These are phyloP conservation scores for Basipetospora sp. DNA, from an alignment of 2,329 filamentous ascomycete species.

Conservation along the genomic window DNA sequence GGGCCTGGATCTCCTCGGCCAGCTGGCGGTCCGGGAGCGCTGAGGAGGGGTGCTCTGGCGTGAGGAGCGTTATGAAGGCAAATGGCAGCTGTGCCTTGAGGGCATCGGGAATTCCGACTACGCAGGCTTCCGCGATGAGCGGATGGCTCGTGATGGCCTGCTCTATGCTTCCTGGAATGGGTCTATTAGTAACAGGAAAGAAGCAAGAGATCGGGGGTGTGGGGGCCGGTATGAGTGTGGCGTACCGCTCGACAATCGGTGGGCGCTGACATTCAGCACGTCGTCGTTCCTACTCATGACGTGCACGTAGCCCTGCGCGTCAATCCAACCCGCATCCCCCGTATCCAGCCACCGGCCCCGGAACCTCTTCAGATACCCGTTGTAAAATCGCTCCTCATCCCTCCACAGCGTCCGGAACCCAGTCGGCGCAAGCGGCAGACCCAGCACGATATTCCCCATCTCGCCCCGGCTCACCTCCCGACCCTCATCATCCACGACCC, in stretches of 20 bases:
- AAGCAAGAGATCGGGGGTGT: background rate
- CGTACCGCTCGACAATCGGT: conserved; percentile 73
- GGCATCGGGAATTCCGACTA: conserved; percentile 70
- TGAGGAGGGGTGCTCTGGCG: conserved; percentile 31
- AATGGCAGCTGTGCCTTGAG: conserved; percentile 87
- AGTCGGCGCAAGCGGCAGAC: conserved; percentile 67
- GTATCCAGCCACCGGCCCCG: conserved; percentile 75
- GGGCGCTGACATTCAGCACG: conserved; percentile 89
- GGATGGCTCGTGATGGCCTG: conserved; percentile 77
- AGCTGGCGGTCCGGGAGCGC: conserved; percentile 33
- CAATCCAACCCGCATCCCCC: conserved; percentile 77
- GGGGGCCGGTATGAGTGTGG: too few species aligned
- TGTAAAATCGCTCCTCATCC: conserved; percentile 75
- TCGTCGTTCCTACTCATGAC: conserved; percentile 61
- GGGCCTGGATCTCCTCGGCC: conserved; percentile 49
- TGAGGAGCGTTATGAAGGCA: conserved; percentile 56
- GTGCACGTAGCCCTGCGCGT: conserved; percentile 52
- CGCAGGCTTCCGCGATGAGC: conserved; percentile 65
- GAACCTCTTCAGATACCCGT: conserved; percentile 72
- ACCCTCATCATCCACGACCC: conserved; percentile 68
- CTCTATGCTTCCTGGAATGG: conserved; percentile 58
- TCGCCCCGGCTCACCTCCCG: conserved; percentile 52
- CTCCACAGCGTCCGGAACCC: conserved; percentile 76
- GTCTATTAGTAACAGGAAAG: conserved; percentile 7
- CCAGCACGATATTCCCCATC: conserved; percentile 88